These are phyloP conservation scores for Agaricales sp. DNA, from an alignment of 1,284 basidiomycete species.

Conservation along the genomic window DNA sequence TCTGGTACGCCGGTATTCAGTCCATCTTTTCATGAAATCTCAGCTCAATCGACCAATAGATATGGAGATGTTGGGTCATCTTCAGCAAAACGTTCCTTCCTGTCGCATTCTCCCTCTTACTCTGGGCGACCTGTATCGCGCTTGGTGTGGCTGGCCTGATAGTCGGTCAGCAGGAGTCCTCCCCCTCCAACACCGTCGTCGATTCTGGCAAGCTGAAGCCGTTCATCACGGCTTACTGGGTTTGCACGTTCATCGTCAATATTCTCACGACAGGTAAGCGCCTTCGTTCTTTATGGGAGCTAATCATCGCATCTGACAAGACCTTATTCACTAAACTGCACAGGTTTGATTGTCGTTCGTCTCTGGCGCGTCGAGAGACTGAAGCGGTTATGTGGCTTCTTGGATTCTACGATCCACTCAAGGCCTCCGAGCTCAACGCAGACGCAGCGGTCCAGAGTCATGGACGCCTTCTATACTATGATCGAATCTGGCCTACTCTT, in stretches of 20 bases:
- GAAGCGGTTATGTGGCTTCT: too few species aligned
- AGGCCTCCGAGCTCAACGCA: too few species aligned
- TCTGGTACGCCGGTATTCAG: too few species aligned
- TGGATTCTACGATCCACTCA: too few species aligned
- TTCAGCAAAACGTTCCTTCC: not conserved
- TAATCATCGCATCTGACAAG: not conserved
- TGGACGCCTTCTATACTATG: not conserved
- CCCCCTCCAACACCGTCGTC: not conserved
- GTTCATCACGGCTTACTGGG: not conserved
- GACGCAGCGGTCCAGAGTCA: not conserved
- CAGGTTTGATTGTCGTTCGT: not conserved
- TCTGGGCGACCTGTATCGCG: not conserved
- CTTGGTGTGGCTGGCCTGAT: not conserved
- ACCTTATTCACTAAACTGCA: not conserved
- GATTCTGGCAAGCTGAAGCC: not conserved
- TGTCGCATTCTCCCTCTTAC: not conserved
- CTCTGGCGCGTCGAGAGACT: not conserved
- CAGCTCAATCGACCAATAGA: too few species aligned
- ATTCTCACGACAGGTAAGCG: not conserved
- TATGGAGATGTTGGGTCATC: not conserved
- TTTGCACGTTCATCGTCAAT: not conserved
- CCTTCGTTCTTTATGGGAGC: too few species aligned
- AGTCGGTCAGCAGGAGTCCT: not conserved
- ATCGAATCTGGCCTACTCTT: not conserved
- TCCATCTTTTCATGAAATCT: too few species aligned